Conservation (phyloP, 2,329 filamentous ascomycete species). For the Xylaria sp. region DNA sequence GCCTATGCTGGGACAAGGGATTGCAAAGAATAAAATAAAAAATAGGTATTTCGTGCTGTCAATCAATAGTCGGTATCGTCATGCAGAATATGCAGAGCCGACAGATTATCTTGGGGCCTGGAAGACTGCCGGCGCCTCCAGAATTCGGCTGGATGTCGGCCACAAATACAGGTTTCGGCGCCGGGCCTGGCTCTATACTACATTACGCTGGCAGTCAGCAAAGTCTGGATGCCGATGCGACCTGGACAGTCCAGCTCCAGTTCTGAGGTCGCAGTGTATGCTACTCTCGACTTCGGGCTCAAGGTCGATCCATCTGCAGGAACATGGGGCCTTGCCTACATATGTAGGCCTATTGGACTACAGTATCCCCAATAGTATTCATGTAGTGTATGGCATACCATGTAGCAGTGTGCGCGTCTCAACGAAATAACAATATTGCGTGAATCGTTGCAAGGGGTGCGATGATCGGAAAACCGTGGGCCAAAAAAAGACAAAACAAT, state of each 20-base stretch:
- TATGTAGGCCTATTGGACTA: constrained; percentile 23
- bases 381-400: constrained; percentile 10
- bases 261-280: constrained; percentile 18
- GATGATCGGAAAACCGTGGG: neutral
- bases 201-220: constrained; percentile 11
- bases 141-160: constrained; percentile 24
- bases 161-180: constrained; percentile 17
- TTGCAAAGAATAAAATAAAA: neutral
- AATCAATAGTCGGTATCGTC: constrained; percentile 16
- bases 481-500: neutral
- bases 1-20: constrained; percentile 25
- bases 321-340: constrained; percentile 21
- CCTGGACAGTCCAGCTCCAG: constrained; percentile 22
- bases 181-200: constrained; percentile 10
- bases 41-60: constrained; percentile 19
- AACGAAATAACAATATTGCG: constrained; percentile 11
- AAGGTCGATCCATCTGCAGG: constrained; percentile 31
- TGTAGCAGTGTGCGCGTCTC: neutral
- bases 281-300: constrained; percentile 21
- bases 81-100: constrained; percentile 17
- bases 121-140: constrained; percentile 5
- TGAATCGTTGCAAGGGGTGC: constrained; percentile 18
- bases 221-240: constrained; percentile 19
- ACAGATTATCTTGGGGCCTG: constrained; percentile 11
- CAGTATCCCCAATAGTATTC: constrained; percentile 19